A percentile compares a stretch with the other conserved stretches of the same genome.
phyloP scores from a whole-genome alignment of 768 basidiomycete genomes.

The Mrakia blollopis region DNA sequence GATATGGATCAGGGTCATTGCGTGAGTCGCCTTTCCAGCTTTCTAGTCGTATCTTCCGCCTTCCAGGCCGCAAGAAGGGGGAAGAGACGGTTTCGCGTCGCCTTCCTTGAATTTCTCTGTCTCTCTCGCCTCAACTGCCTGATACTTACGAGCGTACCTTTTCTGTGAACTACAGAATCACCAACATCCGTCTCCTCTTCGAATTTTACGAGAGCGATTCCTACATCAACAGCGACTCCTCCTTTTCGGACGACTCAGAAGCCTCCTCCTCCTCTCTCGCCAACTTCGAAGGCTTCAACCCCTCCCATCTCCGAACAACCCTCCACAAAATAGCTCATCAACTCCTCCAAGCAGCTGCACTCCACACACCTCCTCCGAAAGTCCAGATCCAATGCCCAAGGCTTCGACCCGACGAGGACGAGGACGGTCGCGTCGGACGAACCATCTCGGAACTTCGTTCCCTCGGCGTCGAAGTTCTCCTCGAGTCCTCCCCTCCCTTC shows the following conservation, averaged over 20 bases:
- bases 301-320: slow-evolving; percentile 57
- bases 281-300: slow-evolving; percentile 41
- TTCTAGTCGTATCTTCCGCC: too few relatives aligned
- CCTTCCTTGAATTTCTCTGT: not conserved
- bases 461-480: slow-evolving; percentile 63
- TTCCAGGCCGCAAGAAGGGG: not conserved
- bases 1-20: slow-evolving; percentile 70
- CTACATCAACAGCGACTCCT: slow-evolving; percentile 58
- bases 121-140: too few relatives aligned
- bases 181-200: slow-evolving; percentile 65
- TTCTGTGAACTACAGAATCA: slow-evolving; percentile 55
- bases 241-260: slow-evolving; percentile 45
- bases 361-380: slow-evolving; percentile 46
- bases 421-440: slow-evolving; percentile 45
- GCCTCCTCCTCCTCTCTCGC: slow-evolving; percentile 18
- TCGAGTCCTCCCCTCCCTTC: slow-evolving; percentile 38
- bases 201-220: slow-evolving; percentile 84
- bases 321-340: slow-evolving; percentile 64
- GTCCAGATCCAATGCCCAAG: slow-evolving; percentile 64
- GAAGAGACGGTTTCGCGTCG: not conserved
- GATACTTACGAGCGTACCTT: not conserved
- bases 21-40: not conserved
- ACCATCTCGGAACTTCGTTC: slow-evolving; percentile 56
- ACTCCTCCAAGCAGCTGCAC: slow-evolving; percentile 59
- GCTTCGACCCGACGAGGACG: slow-evolving; percentile 43